A percentile compares a stretch with the other conserved stretches of the same genome.
Evolutionary conservation across 805 yeast species (phyloP).

Genomic region (Ogataea pignaliae): DNA sequence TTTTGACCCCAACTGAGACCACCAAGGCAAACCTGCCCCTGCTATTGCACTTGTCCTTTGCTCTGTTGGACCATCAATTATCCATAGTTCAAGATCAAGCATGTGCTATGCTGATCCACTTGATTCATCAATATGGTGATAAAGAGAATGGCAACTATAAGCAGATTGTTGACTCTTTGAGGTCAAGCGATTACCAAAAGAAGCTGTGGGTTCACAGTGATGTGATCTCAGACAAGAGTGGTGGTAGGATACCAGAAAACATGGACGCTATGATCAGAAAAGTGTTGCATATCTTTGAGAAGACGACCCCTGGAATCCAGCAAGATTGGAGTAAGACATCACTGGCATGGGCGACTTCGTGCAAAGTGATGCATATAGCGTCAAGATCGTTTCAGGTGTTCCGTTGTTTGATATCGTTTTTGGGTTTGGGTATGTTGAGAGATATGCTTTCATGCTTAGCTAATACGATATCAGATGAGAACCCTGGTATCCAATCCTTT

Average conservation of each 20-base stretch:
- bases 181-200: slow-evolving; percentile 45
- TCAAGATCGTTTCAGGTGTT: slow-evolving; percentile 94
- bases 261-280: slow-evolving; percentile 74
- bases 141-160: slow-evolving; percentile 50
- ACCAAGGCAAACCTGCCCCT: slow-evolving; percentile 61
- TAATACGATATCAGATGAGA: slow-evolving; percentile 87
- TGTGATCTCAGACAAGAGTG: slow-evolving; percentile 65
- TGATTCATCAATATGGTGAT: slow-evolving; percentile 57
- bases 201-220: slow-evolving; percentile 85
- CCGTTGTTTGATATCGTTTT: slow-evolving; percentile 71
- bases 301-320: slow-evolving; percentile 49
- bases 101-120: slow-evolving; percentile 63
- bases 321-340: slow-evolving; percentile 83
- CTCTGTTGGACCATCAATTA: slow-evolving; percentile 83
- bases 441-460: slow-evolving; percentile 93
- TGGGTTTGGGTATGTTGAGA: slow-evolving; percentile 84
- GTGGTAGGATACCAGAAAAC: slow-evolving; percentile 77
- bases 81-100: slow-evolving; percentile 84
- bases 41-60: slow-evolving; percentile 72
- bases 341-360: slow-evolving; percentile 91
- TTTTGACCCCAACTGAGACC: slow-evolving; percentile 62
- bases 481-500: slow-evolving; percentile 89
- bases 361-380: slow-evolving; percentile 95
- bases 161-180: slow-evolving; percentile 52
- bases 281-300: slow-evolving; percentile 50